phyloP scores from a whole-genome alignment of 192 early-diverging fungal genomes.

The Umbelopsis ramanniana region DNA sequence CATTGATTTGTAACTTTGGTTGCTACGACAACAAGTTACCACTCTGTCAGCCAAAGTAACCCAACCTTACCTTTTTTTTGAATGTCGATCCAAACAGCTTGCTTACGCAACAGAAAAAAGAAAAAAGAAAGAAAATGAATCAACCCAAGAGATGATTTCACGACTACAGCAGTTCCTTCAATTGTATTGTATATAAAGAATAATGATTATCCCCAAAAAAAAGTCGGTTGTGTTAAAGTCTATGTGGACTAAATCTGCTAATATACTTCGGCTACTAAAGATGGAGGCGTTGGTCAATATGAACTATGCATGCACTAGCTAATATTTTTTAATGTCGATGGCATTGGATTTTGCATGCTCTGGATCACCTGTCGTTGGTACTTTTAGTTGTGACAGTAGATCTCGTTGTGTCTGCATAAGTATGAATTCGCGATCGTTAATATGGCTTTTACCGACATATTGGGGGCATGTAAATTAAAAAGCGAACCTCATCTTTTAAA shows the following conservation, averaged over 20 bases:
- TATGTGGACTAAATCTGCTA: too few relatives aligned
- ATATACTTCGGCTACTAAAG: too few relatives aligned
- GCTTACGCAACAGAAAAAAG: neutral
- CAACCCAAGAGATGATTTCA: too few relatives aligned
- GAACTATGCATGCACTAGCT: too few relatives aligned
- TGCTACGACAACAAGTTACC: neutral
- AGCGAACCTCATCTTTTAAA: conserved; percentile 1
- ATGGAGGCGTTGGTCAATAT: too few relatives aligned
- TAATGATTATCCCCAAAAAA: neutral
- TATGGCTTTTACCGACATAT: neutral
- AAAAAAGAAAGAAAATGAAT: neutral
- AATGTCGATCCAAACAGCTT: neutral
- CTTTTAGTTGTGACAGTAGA: neutral
- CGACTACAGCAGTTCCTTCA: neutral
- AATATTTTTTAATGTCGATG: too few relatives aligned
- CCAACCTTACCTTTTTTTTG: too few relatives aligned
- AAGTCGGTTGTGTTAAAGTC: neutral
- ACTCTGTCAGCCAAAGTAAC: too few relatives aligned
- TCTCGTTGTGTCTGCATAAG: neutral
- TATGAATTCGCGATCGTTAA: neutral
- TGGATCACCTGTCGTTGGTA: neutral
- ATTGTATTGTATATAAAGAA: conserved; percentile 18
- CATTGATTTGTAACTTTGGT: neutral
- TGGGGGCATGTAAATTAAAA: neutral
- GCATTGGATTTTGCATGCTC: too few relatives aligned